Base-by-base conservation (phyloP, 2,329 filamentous ascomycete species). In the Polychaeton citri region DNA sequence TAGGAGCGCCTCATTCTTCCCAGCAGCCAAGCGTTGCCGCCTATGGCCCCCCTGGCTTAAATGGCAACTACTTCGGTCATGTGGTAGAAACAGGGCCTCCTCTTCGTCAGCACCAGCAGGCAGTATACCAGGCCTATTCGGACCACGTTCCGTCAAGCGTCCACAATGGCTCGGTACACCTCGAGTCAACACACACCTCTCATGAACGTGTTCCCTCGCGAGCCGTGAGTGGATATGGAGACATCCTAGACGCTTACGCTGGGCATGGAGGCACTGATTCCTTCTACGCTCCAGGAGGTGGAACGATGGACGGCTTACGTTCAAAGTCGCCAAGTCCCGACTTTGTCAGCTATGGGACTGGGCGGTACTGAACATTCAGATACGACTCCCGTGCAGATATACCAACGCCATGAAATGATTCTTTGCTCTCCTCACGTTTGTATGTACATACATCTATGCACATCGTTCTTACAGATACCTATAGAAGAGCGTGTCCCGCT, bases 221-320 rank as follows among this genome's bases (percentile, higher is more conserved):
- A 19, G 33, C 32, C 24, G 43, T 35, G 21, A 41, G 30, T 13
- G 43, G 38, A 17, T 37, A 48, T 37, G 43, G 33, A 12, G 46
- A 50, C 17, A 45, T 49, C 15, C 37, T 51, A 2, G 43, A 47
- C 24, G 42, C 42, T n/a, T 49, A 51, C 33, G 41, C 30, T 32
- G 24, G 24, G 12, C 24, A 7, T 15, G 15, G 24, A 12, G 24
- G 24, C 12, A 28, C 24, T 15, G 7, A 28, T 15, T 28, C 24
- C 4, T 3, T 28, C 7, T 28, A 28, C 24, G 24, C 12, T 7
- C 24, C 24, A 3, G n/a, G n/a, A n/a, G 24, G 7, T 15, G 24
- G 15, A 7, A 4, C 15, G 5, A 15, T 28, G 15, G 24, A 28
- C 15, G 24, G 24, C 15, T 28, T 12, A 5, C 12, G 24, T 5